Evolutionary conservation across 805 yeast species (phyloP), one percentile per base, ranked within the genome.

Genomic region (Wickerhamiella spandovensis): DNA sequence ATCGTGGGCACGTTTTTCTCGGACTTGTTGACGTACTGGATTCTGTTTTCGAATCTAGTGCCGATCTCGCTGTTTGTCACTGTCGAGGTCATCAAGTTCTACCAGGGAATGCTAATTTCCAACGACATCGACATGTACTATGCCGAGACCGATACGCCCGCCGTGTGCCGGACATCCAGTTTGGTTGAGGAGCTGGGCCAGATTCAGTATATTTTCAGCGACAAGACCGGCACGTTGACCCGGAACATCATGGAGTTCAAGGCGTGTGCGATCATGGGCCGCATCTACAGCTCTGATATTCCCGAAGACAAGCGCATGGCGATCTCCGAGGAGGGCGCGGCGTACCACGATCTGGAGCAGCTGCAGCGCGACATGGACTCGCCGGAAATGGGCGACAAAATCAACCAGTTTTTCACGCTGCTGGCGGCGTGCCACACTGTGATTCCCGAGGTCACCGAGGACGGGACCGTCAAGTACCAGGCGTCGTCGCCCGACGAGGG

Each of bases 401-500:
- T 89, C 50, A 79, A 83, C 60, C 86, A 83, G 59, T 89, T 94
- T 57, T 74, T 92, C 55, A 81, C 89, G 0, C 70, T 89, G 46
- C 71, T 92, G 52, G 86, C 97, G 39, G 80, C 95, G 0, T 92
- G 98, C 64, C 99, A 92, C 61, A 94, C 99, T 0, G 99, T 92
- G 41, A 92, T 92, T 54, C 99, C 99, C 0, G 98, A 92, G 64
- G 70, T 76, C 18, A 74, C 73, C 53, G 79, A 58, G 1, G 60
- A 60, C 35, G 69, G 66, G 5, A 51, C 50, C 30, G 81, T 92
- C 55, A 89, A 86, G 64, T 92, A 94, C 64, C 99, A 92, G 67
- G 98, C 99, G 1, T 96, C 98, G 0, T 89, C 97, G 0, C 98
- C 98, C 0, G 99, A 92, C 69, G 98, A 94, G 71, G 98, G 98